Conservation (phyloP, 371 early-diverging fungal genomes). For the Mortierella sp. region DNA sequence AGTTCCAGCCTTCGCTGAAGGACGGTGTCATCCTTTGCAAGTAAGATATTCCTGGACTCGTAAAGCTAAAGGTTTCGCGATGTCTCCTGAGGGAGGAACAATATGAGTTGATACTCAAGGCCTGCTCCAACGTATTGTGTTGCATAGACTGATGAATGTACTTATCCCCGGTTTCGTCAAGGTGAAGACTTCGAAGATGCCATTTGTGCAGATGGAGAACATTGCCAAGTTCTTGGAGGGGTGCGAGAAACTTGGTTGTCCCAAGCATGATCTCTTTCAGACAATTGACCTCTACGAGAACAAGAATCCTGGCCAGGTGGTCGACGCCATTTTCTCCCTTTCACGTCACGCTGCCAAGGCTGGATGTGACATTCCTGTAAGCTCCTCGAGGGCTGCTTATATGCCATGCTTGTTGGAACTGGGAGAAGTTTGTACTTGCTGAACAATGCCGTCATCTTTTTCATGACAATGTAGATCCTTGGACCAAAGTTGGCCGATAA, state of each 20-base stretch:
- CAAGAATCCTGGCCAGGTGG: constrained; percentile 85
- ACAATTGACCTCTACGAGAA: constrained; percentile 92
- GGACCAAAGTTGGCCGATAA: constrained; percentile 86
- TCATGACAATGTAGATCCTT: constrained; percentile 57
- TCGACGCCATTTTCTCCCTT: constrained; percentile 82
- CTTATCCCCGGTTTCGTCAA: constrained; percentile 70
- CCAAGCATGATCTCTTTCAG: constrained; percentile 87
- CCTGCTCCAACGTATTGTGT: neutral
- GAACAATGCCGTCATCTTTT: neutral
- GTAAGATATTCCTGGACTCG: too few relatives aligned
- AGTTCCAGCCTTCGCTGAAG: constrained; percentile 77
- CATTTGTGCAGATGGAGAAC: constrained; percentile 93
- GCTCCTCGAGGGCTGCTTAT: neutral
- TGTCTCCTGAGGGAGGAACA: neutral
- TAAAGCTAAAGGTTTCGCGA: too few relatives aligned
- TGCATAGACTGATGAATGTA: constrained; percentile 66
- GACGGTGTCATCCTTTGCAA: constrained; percentile 90
- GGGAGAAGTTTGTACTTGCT: neutral
- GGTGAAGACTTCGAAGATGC: constrained; percentile 75
- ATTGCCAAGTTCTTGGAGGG: constrained; percentile 83
- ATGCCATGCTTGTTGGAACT: constrained; percentile 6
- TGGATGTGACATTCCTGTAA: constrained; percentile 68
- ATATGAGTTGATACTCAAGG: neutral
- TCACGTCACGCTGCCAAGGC: constrained; percentile 83
- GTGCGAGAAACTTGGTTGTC: constrained; percentile 79